Conservation (phyloP, 805 yeast species). For the Saturnispora saitoi region DNA sequence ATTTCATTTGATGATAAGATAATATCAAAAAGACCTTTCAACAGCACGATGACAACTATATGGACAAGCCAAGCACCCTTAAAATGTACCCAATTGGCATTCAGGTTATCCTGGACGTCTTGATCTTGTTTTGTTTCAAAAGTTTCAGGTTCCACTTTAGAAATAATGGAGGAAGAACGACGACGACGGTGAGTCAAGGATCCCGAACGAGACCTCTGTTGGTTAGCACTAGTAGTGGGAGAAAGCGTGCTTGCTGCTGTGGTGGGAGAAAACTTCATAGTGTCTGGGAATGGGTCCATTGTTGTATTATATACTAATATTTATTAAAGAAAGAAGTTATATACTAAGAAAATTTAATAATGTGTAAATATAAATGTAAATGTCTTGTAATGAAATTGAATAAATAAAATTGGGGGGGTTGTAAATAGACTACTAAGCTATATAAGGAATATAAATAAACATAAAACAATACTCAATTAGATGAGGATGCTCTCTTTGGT, state of each 20-base stretch:
- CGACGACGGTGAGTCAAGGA: constrained; percentile 28
- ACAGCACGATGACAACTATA: constrained; percentile 65
- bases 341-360: too few relatives aligned
- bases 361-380: too few relatives aligned
- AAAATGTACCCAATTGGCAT: constrained; percentile 93
- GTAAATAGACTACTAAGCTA: too few relatives aligned
- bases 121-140: constrained; percentile 90
- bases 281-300: neutral
- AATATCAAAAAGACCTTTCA: constrained; percentile 63
- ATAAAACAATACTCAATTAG: neutral
- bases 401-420: too few relatives aligned
- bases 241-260: constrained; percentile 18
- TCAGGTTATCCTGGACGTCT: constrained; percentile 76
- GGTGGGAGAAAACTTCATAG: neutral
- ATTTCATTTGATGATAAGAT: constrained; percentile 79
- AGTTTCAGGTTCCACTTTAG: constrained; percentile 89
- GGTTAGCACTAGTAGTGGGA: constrained; percentile 21
- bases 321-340: neutral
- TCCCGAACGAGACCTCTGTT: constrained; percentile 17
- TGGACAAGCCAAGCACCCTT: constrained; percentile 97
- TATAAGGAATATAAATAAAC: neutral
- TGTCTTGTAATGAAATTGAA: too few relatives aligned
- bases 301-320: too few relatives aligned
- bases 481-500: neutral
- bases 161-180: constrained; percentile 74